These are phyloP conservation scores for Colletotrichum aenigma DNA, from an alignment of 2,329 filamentous ascomycete genomes.

Conservation along the genomic window DNA sequence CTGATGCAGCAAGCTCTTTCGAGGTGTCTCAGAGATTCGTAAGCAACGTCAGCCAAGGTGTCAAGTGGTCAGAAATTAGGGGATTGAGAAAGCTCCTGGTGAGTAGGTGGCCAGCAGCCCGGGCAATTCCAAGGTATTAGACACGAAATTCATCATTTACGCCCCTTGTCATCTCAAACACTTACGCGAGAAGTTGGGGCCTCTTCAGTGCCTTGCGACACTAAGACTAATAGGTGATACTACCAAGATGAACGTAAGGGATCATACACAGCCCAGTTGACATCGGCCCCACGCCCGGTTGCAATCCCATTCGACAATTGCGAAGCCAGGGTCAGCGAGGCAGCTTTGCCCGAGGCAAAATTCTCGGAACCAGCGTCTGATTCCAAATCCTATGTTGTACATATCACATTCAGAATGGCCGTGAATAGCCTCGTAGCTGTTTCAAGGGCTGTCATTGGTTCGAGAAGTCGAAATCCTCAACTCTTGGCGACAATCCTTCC, in stretches of 20 bases:
- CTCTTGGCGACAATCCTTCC: slow-evolving; percentile 8
- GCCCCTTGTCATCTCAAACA: neutral
- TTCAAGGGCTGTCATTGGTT: neutral
- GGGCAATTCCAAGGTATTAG: neutral
- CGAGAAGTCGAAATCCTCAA: neutral
- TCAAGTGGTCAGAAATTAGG: neutral
- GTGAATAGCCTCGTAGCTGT: neutral
- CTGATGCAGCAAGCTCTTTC: neutral
- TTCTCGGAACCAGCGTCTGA: neutral
- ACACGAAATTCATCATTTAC: neutral
- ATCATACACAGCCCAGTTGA: neutral
- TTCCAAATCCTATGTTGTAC: neutral
- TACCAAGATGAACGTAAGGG: neutral
- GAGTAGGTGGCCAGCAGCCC: neutral
- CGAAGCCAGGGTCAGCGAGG: neutral
- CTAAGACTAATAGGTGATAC: neutral
- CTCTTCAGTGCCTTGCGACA: neutral
- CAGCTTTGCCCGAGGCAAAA: neutral
- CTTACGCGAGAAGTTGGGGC: neutral
- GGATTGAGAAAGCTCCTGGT: neutral
- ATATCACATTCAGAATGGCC: neutral
- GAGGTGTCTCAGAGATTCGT: neutral
- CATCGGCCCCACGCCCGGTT: neutral
- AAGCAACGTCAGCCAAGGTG: neutral
- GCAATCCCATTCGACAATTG: neutral